A percentile compares a stretch with the other conserved stretches of the same genome.
Conservation (phyloP, 129 eudicot genomes). For the Arctium minus region DNA sequence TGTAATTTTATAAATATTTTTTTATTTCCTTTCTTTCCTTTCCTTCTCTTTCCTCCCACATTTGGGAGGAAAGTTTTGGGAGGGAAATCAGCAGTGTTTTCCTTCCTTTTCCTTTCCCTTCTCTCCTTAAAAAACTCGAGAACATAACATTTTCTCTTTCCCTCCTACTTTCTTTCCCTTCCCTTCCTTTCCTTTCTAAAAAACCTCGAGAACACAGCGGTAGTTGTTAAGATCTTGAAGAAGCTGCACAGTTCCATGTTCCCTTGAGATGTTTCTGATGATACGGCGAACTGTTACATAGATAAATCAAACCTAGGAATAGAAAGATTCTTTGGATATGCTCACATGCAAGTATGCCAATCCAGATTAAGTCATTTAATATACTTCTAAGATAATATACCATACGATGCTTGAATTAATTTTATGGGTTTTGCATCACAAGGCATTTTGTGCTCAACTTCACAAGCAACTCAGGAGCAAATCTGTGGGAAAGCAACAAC, state of each 20-base stretch:
- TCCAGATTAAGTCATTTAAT: neutral
- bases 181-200: too few species aligned
- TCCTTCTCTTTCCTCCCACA: too few species aligned
- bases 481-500: conserved; percentile 42
- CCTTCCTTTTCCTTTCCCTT: too few species aligned
- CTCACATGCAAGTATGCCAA: conserved; percentile 2
- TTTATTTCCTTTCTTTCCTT: too few species aligned
- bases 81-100: too few species aligned
- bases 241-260: conserved; percentile 54
- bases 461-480: conserved; percentile 67
- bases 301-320: conserved; percentile 11
- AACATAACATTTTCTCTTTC: too few species aligned
- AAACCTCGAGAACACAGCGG: neutral
- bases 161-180: too few species aligned
- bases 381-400: neutral
- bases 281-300: conserved; percentile 68
- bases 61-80: too few species aligned
- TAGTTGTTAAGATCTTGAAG: conserved; percentile 78
- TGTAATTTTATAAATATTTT: too few species aligned
- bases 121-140: too few species aligned
- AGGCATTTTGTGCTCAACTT: conserved; percentile 90
- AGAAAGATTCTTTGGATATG: neutral
- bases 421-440: conserved; percentile 88
- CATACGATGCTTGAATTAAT: conserved; percentile 31
- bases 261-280: conserved; percentile 67